These are phyloP conservation scores for Melaleuca quinquenervia DNA, from an alignment of 345 rosid genomes.

Conservation along the genomic window DNA sequence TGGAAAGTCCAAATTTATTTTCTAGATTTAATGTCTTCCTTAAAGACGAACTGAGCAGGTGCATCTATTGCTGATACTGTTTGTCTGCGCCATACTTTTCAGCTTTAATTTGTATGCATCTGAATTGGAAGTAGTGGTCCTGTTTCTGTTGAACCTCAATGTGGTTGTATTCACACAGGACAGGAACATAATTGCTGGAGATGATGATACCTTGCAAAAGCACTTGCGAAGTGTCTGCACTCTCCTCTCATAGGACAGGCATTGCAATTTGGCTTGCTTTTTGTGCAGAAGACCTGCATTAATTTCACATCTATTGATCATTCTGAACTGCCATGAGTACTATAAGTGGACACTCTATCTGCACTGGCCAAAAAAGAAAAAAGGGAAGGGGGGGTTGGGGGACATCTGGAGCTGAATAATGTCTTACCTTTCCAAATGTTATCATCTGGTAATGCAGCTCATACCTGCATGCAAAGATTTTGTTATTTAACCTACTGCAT, in stretches of 20 bases:
- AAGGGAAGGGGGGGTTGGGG: background rate
- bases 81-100: background rate
- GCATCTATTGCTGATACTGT: background rate
- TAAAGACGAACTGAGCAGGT: background rate
- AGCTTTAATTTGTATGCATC: background rate
- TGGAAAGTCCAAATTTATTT: background rate
- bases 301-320: background rate
- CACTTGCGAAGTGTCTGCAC: conserved; percentile 98
- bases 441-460: conserved; percentile 98
- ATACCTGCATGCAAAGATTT: conserved; percentile 38
- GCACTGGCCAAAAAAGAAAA: background rate
- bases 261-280: conserved; percentile 89
- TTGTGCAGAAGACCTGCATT: conserved; percentile 93
- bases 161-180: background rate
- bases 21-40: background rate
- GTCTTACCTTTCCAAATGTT: conserved; percentile 89
- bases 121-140: background rate
- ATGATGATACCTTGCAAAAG: conserved; percentile 77
- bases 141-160: background rate
- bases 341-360: background rate
- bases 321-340: background rate
- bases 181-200: background rate
- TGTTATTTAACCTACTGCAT: background rate
- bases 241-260: conserved; percentile 99
- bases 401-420: background rate